These are phyloP conservation scores for Rhodotorula paludigena DNA, from an alignment of 768 basidiomycete species.

Conservation along the genomic window DNA sequence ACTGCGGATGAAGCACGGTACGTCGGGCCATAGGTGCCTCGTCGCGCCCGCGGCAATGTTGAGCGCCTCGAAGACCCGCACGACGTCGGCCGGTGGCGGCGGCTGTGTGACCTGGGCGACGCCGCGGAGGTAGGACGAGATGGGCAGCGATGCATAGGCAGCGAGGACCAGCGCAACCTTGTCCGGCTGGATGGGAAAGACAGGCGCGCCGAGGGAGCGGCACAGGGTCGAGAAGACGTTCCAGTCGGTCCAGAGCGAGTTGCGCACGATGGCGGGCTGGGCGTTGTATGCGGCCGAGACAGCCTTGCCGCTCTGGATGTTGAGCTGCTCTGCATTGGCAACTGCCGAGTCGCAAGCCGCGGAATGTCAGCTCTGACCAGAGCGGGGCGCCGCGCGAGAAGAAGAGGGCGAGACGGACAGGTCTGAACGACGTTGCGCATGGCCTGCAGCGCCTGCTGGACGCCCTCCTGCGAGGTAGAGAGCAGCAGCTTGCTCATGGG, in stretches of 20 bases:
- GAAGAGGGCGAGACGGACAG: background rate
- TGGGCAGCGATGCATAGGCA: conserved; percentile 6
- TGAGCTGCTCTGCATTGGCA: background rate
- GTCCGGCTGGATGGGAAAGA: conserved; percentile 27
- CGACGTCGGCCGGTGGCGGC: background rate
- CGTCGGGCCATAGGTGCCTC: conserved; percentile 9
- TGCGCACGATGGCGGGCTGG: background rate
- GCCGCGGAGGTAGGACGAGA: background rate
- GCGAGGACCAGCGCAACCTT: conserved; percentile 25
- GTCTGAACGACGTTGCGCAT: background rate
- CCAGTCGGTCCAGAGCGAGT: background rate
- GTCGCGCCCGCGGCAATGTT: conserved; percentile 18
- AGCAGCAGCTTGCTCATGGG: background rate
- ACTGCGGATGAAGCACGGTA: background rate
- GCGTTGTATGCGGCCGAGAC: conserved; percentile 1
- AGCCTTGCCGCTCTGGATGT: background rate
- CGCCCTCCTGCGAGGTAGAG: background rate
- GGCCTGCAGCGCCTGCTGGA: background rate
- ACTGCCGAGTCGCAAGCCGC: background rate
- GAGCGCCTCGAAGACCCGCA: background rate
- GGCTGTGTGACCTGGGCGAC: background rate
- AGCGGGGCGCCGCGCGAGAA: background rate
- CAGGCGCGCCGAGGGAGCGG: conserved; percentile 8
- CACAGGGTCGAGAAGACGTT: conserved; percentile 5
- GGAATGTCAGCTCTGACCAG: too few relatives aligned